These are phyloP conservation scores for Pelargonium hybrid DNA, from an alignment of 441 rosid species.

Conservation along the genomic window DNA sequence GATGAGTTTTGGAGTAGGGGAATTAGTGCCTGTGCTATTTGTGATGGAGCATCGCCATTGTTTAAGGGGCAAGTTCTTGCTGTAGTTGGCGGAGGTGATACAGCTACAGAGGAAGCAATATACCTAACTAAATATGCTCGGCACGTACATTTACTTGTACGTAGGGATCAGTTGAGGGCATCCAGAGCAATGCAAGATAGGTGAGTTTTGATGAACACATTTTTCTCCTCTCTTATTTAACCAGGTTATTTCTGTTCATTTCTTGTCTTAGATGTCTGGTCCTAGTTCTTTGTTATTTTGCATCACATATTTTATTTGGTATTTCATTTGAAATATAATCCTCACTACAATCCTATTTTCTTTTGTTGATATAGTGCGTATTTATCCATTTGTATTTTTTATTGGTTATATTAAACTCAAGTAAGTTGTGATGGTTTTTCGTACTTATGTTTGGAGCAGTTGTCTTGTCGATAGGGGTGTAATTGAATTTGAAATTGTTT, in stretches of 20 bases:
- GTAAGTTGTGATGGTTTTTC: no score
- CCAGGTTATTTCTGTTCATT: slow-evolving; percentile 5
- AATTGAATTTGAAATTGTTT: no score
- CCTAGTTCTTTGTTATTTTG: not conserved
- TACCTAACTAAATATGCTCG: slow-evolving; percentile 91
- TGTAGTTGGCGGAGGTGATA: slow-evolving; percentile 98
- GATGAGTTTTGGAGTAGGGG: slow-evolving; percentile 99
- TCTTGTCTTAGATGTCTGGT: not conserved
- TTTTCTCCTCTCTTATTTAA: not conserved
- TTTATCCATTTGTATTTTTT: not conserved
- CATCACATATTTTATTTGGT: not conserved
- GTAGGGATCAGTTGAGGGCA: slow-evolving; percentile 72
- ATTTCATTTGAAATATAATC: not conserved
- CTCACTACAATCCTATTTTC: not conserved
- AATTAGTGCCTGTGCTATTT: slow-evolving; percentile 96
- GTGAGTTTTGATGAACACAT: slow-evolving; percentile 34
- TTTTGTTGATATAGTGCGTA: not conserved
- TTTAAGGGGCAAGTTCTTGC: slow-evolving; percentile 94
- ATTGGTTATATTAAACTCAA: not conserved
- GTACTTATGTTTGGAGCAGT: no score
- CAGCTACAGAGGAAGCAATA: slow-evolving; percentile 92
- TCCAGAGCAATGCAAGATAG: slow-evolving; percentile 99
- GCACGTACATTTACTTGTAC: slow-evolving; percentile 94
- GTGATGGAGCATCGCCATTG: slow-evolving; percentile 96
- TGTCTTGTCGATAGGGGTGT: no score